phyloP scores from a whole-genome alignment of 192 early-diverging fungal genomes.

The Coemansia sp. region DNA sequence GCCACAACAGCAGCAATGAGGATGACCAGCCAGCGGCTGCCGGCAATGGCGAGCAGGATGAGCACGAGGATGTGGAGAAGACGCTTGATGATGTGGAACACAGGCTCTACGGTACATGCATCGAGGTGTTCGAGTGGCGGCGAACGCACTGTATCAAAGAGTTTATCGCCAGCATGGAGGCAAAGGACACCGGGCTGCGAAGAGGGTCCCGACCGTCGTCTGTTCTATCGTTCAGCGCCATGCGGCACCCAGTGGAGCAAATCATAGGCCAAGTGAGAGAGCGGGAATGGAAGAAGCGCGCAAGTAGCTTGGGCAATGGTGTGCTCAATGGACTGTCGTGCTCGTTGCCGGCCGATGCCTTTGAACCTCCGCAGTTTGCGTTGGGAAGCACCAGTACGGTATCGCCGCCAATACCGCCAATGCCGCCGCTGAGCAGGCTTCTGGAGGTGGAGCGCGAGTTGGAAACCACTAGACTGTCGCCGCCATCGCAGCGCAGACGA shows the following conservation, averaged over 20 bases:
- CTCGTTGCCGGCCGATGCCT: background rate
- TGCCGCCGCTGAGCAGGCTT: constrained; percentile 39
- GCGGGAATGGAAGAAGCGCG: constrained; percentile 9
- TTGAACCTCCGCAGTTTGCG: background rate
- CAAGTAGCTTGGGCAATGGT: constrained; percentile 17
- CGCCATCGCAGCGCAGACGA: background rate
- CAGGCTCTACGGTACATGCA: constrained; percentile 24
- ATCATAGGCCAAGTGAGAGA: constrained; percentile 23
- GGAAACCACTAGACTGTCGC: background rate
- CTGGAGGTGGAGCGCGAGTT: constrained; percentile 40
- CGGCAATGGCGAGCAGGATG: background rate
- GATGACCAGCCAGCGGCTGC: background rate
- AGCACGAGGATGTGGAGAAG: background rate
- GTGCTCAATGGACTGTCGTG: background rate
- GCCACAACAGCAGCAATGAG: too few relatives aligned
- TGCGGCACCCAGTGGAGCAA: constrained; percentile 12
- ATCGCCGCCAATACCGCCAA: constrained; percentile 5
- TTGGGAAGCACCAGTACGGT: background rate
- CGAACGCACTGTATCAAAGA: constrained; percentile 23
- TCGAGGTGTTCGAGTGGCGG: constrained; percentile 50
- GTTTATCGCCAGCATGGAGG: constrained; percentile 14
- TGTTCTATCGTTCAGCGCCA: constrained; percentile 9
- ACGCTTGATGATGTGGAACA: constrained; percentile 15
- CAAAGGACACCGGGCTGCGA: background rate
- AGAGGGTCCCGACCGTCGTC: constrained; percentile 21